Base-by-base conservation (phyloP, 2,329 filamentous ascomycete genomes). In the Xylaria sp. region DNA sequence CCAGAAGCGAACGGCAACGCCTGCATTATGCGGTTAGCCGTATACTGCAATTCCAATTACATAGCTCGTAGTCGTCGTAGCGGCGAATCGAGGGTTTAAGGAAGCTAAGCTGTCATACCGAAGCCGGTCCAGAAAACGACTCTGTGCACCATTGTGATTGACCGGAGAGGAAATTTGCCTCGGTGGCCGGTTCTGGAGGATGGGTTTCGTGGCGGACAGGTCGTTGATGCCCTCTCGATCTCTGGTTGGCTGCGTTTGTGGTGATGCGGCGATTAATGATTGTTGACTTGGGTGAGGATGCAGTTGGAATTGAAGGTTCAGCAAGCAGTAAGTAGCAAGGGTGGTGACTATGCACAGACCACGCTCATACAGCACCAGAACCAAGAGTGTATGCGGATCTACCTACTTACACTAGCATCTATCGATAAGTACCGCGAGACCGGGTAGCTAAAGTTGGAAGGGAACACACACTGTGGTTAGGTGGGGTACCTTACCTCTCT, bases 1-100 rank as follows among this genome's bases (percentile, higher is more conserved):
- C 92, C 93, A 97, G 79, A 95, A 86, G 72, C 94, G 91, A 75
- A 93, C 90, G 75, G 91, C 93, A 73, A 97, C 81, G 83, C 95
- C 95, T 99, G 17, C 15, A 43, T 23, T 25, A 4, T 27, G 25
- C 38, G 10, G 60, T 72, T 65, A 77, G 72, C 54, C 8, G 35
- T 13, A 35, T 46, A 40, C 29, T 29, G 8, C 11, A 33, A 15
- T 17, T 35, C 23, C 9, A 11, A 40, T 37, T 4, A 9, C 27
- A 15, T 23, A 37, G n/a, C 13, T 19, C 29, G 15, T 40, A 29
- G 9, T 41, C 25, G 23, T 54, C 17, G 27, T 37, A 4, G 49
- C 19, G 60, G 58, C 56, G 44, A 35, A 38, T 40, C 35, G 44
- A 0, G 31, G 21, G 61, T 9, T 19, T 15, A 31, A 48, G 31